A percentile compares a stretch with the other conserved stretches of the same genome.
Conservation (phyloP, 1,139 yeast genomes). For the Arxiozyma heterogenica region DNA sequence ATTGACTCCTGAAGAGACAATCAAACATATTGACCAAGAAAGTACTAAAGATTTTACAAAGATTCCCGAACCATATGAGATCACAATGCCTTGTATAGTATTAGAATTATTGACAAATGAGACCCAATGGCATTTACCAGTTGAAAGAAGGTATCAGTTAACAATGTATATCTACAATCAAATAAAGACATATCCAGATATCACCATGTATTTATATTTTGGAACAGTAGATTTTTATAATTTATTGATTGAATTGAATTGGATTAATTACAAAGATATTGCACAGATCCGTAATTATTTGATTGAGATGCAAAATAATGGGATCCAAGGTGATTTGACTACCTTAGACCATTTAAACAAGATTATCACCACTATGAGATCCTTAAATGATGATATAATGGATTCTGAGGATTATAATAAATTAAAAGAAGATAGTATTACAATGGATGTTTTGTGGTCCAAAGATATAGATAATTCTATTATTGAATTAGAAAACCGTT, state of each 20-base stretch:
- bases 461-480: constrained; percentile 4
- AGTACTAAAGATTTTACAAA: constrained; percentile 8
- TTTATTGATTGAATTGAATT: constrained; percentile 19
- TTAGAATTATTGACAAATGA: constrained; percentile 15
- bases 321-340: constrained; percentile 25
- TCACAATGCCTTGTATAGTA: constrained; percentile 23
- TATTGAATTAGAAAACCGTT: constrained; percentile 2
- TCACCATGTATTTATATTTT: constrained; percentile 23
- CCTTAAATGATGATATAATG: constrained; percentile 21
- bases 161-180: constrained; percentile 22
- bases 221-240: constrained; percentile 29
- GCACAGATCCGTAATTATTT: constrained; percentile 15
- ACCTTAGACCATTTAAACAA: constrained; percentile 22
- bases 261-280: constrained; percentile 26
- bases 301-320: constrained; percentile 27
- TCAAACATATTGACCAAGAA: constrained; percentile 13
- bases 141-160: constrained; percentile 21
- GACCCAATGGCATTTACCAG: constrained; percentile 15
- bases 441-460: constrained; percentile 8
- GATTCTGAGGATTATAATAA: constrained; percentile 11
- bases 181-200: constrained; percentile 21
- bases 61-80: constrained; percentile 24
- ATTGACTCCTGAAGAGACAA: constrained; percentile 8
- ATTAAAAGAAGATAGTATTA: neutral
- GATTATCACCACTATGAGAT: constrained; percentile 15